phyloP scores from a whole-genome alignment of 202 grass and related monocot genomes.

The Musa balbisiana region DNA sequence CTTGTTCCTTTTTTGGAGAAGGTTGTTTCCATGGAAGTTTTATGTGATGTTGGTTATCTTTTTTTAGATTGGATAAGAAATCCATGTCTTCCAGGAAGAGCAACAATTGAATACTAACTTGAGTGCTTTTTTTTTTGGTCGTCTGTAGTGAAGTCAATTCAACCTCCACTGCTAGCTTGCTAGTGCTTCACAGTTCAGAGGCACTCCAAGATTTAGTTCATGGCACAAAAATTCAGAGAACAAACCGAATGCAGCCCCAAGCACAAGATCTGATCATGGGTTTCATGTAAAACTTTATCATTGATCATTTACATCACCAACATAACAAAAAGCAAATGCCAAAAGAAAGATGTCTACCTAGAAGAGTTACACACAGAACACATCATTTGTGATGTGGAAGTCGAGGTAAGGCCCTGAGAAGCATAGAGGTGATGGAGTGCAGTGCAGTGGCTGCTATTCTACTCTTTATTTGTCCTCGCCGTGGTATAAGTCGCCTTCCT shows the following conservation, averaged over 20 bases:
- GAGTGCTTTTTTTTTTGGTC: too few species aligned
- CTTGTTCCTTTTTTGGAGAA: too few species aligned
- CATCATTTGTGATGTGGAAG: slow-evolving; percentile 34
- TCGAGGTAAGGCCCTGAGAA: slow-evolving; percentile 31
- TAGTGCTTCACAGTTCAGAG: too few species aligned
- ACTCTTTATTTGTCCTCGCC: slow-evolving; percentile 44
- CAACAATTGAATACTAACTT: too few species aligned
- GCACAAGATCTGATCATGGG: neutral
- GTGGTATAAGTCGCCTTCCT: slow-evolving; percentile 22
- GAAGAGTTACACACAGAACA: slow-evolving; percentile 10
- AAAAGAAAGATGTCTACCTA: neutral
- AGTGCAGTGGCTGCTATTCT: slow-evolving; percentile 38
- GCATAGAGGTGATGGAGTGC: slow-evolving; percentile 27
- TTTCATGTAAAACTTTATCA: neutral
- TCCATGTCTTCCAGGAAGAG: too few species aligned
- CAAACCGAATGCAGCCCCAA: neutral
- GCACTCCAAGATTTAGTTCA: too few species aligned
- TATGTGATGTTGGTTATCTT: too few species aligned
- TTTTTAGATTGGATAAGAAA: too few species aligned
- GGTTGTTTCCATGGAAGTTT: too few species aligned
- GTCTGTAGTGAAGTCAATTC: too few species aligned
- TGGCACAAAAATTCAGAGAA: too few species aligned
- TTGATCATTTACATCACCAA: neutral
- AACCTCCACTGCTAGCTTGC: too few species aligned
- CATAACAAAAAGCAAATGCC: neutral